These are phyloP conservation scores for Sporothrix brunneoviolacea DNA, from an alignment of 2,329 filamentous ascomycete species.

Conservation along the genomic window DNA sequence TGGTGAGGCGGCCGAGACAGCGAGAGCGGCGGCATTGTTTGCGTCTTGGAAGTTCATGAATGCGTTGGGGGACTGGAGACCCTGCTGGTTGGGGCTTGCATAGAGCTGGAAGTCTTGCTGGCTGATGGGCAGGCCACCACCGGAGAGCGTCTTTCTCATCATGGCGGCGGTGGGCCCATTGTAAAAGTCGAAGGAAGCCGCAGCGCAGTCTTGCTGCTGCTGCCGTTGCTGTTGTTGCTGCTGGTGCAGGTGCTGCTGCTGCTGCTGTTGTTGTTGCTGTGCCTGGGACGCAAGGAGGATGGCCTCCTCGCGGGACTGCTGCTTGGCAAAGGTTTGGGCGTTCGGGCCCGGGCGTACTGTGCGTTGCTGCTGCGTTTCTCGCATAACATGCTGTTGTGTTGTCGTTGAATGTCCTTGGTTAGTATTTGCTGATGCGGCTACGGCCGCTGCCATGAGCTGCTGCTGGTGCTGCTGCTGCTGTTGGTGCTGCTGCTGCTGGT, in stretches of 20 bases:
- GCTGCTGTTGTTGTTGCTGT: constrained; percentile 1
- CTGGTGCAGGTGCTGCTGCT: constrained; percentile 10
- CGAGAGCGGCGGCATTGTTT: background rate
- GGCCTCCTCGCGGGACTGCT: constrained; percentile 39
- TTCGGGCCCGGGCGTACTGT: constrained; percentile 66
- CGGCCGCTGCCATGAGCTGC: constrained; percentile 9
- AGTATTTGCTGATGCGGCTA: constrained; percentile 33
- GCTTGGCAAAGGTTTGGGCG: constrained; percentile 27
- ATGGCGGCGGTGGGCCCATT: constrained; percentile 37
- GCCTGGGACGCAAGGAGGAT: constrained; percentile 42
- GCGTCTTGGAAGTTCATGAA: constrained; percentile 44
- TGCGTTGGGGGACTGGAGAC: constrained; percentile 38
- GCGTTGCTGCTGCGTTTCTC: constrained; percentile 86
- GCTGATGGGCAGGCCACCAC: constrained; percentile 21
- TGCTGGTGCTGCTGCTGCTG: constrained; percentile 26
- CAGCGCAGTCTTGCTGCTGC: constrained; percentile 25
- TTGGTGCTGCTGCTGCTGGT: constrained; percentile 27
- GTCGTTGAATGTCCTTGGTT: constrained; percentile 50
- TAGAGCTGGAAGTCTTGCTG: constrained; percentile 46
- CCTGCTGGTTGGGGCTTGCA: constrained; percentile 32
- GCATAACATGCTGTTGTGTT: constrained; percentile 67
- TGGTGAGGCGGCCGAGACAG: constrained; percentile 27
- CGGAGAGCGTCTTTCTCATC: constrained; percentile 36
- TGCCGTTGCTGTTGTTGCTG: constrained; percentile 17
- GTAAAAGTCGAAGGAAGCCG: constrained; percentile 43